Evolutionary conservation across 768 basidiomycete genomes (phyloP), one percentile per base, ranked within the genome.

Genomic region (Lentinula sp.): DNA sequence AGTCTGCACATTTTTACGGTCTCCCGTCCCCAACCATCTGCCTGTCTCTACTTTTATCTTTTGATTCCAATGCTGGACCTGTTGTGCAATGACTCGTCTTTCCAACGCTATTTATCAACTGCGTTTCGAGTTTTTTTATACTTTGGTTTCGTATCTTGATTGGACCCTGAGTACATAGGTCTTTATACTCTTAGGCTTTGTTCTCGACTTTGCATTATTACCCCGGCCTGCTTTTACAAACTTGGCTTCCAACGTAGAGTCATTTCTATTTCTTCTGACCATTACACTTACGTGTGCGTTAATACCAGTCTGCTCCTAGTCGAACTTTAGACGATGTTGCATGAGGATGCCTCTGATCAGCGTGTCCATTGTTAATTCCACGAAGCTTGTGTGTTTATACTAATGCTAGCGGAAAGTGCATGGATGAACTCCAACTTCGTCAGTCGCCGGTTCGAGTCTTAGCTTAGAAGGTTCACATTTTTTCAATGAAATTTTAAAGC

Each of bases 151-250:
- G 7, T 18, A 37, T 56, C 37, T 54, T 35, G 31, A 52, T 34
- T 56, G 40, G 55, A 56, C 55, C 2, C 55, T 43, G 39, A 56
- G 37, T 56, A 42, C 28, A 56, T 42, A 56, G 55, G 55, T 31
- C 23, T 48, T 48, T 11, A 48, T 48, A 13, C 9, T 51, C n/a
- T 28, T 31, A 43, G 37, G 55, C 55, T 56, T 56, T 56, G 39
- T 32, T 43, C 23, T 56, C 55, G 15, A 40, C 13, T 56, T 7
- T 42, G 21, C 34, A 35, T n/a, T 28, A 56, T 56, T 32, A 42
- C 40, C 9, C 42, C 15, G 23, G 39, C 21, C 37, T 39, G 16
- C 8, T 52, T 32, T 34, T 54, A 39, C 52, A 21, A 11, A 46
- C 18, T 46, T 43, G 4, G 15, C 11, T 13, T 43, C 6, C 5